Evolutionary conservation across 2,329 filamentous ascomycete species (phyloP).

Genomic region (Colletotrichum endophyticum): DNA sequence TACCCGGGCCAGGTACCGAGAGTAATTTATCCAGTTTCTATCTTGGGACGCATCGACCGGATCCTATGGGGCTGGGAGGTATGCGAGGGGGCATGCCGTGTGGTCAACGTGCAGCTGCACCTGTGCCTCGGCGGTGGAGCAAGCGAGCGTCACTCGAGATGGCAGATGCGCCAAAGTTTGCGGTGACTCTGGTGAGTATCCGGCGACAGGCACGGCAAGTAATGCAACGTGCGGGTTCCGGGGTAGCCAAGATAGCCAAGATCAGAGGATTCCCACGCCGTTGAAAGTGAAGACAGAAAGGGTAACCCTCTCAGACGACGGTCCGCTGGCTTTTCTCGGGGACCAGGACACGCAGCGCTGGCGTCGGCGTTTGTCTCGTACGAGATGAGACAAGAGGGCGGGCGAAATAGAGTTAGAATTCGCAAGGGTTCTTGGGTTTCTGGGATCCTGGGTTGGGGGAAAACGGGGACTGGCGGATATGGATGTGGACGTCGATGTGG

Average conservation of each 20-base stretch:
- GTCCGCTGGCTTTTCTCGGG: not conserved
- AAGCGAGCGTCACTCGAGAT: not conserved
- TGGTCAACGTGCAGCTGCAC: slow-evolving; percentile 14
- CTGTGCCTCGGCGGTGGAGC: slow-evolving; percentile 12
- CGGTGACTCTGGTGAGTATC: not conserved
- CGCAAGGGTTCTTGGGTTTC: not conserved
- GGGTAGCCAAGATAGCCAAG: not conserved
- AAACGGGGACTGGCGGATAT: not conserved
- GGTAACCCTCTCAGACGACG: not conserved
- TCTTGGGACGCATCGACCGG: slow-evolving; percentile 3
- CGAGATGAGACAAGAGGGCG: slow-evolving; percentile 7
- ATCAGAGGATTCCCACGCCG: not conserved
- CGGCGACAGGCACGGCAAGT: slow-evolving; percentile 1
- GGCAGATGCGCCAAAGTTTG: slow-evolving; percentile 8
- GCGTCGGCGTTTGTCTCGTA: not conserved
- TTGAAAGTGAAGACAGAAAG: not conserved
- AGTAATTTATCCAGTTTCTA: slow-evolving; percentile 10
- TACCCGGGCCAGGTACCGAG: slow-evolving; percentile 14
- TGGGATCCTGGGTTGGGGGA: not conserved
- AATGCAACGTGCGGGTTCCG: not conserved
- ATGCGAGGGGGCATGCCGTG: slow-evolving; percentile 7
- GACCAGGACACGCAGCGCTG: not conserved
- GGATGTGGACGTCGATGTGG: not conserved
- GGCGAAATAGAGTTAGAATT: slow-evolving; percentile 8
- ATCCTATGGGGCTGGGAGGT: slow-evolving; percentile 1